These are phyloP conservation scores for Pittosporum tobira DNA, from an alignment of 129 eudicot genomes.

Conservation along the genomic window DNA sequence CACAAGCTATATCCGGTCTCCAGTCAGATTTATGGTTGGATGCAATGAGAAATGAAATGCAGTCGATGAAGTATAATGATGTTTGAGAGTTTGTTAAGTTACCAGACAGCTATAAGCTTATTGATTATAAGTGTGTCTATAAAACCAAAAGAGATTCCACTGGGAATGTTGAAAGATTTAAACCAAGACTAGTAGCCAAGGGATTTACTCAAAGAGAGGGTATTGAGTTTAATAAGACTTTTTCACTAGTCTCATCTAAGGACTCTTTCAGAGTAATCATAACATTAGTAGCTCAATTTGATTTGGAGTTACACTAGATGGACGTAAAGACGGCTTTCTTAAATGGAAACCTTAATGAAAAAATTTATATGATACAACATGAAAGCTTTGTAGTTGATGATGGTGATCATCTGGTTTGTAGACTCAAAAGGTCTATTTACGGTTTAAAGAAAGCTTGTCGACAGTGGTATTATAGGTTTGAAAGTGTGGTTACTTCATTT, in stretches of 20 bases:
- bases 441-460: background rate
- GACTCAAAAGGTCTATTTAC: background rate
- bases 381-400: background rate
- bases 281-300: background rate
- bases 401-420: background rate
- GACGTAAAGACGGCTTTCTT: background rate
- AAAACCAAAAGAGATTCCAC: background rate
- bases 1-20: background rate
- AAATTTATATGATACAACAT: background rate
- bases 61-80: too few relatives aligned
- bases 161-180: background rate
- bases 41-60: background rate
- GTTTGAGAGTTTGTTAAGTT: background rate
- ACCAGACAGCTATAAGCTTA: background rate
- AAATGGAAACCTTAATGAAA: background rate
- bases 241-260: background rate
- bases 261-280: background rate
- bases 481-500: background rate
- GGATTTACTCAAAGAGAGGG: too few relatives aligned
- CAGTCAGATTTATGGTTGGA: background rate
- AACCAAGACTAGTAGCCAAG: background rate
- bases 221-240: background rate
- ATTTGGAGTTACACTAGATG: background rate
- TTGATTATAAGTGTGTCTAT: too few relatives aligned
- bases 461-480: background rate